These are phyloP conservation scores for Zalaria sp. DNA, from an alignment of 2,329 filamentous ascomycete species.

Conservation along the genomic window DNA sequence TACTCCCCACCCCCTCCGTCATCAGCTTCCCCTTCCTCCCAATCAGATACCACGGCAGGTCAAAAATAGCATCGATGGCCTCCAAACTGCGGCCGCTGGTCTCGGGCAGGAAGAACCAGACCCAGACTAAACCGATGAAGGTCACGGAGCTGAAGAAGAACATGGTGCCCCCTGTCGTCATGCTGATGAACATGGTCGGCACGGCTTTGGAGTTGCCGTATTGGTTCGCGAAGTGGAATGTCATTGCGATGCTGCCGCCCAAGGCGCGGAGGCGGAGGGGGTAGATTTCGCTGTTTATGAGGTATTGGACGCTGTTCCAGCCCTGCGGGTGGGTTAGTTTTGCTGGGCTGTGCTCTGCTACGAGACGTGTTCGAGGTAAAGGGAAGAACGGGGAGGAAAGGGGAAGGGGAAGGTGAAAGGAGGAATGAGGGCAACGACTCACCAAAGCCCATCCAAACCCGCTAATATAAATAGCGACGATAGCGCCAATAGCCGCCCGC, in stretches of 20 bases:
- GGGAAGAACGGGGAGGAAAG: neutral
- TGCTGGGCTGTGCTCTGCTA: no score
- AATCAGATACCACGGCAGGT: constrained; percentile 66
- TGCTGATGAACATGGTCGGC: constrained; percentile 55
- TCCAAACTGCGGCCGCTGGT: constrained; percentile 38
- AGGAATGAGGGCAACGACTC: neutral
- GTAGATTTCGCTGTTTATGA: constrained; percentile 66
- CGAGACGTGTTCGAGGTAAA: neutral
- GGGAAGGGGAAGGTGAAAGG: neutral
- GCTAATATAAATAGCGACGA: constrained; percentile 39
- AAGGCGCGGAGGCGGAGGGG: constrained; percentile 59
- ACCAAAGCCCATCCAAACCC: constrained; percentile 55
- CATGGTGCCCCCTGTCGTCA: constrained; percentile 54
- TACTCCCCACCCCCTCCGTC: constrained; percentile 11
- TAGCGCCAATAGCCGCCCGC: constrained; percentile 49
- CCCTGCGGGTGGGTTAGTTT: constrained; percentile 9
- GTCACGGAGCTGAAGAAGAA: constrained; percentile 62
- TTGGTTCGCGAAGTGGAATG: constrained; percentile 64
- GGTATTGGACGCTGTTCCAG: constrained; percentile 67
- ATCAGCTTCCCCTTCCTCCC: constrained; percentile 30
- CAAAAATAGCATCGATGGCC: constrained; percentile 36
- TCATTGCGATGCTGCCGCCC: constrained; percentile 60
- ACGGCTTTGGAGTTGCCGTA: constrained; percentile 65
- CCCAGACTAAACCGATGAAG: constrained; percentile 44
- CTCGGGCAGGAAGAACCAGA: constrained; percentile 46